Base-by-base conservation (phyloP, 352 stramenopile species). In the Albugo candida region DNA sequence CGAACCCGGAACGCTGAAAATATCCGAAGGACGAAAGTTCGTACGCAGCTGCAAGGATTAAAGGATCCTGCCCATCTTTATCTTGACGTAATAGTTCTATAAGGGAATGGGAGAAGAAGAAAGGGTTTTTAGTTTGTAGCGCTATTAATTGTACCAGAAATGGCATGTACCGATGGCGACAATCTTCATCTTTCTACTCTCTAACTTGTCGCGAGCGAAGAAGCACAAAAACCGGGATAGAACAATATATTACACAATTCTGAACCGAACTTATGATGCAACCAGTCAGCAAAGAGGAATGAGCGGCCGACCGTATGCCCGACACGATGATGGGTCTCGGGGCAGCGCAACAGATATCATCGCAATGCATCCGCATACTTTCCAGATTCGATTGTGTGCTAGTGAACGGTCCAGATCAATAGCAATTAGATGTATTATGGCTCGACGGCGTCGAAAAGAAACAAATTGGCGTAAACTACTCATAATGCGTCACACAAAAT, bases 1-100 rank as follows among this genome's bases (percentile, higher is more conserved):
- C 66, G 53, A 56, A 89, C 76, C 74, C 73, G 4, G 71, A 83
- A 55, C 76, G 76, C 57, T 89, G 72, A 56, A 89, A 89, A 60
- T 89, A 89, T 54, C 69, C 71, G 41, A 86, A 89, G 13, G 73
- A 86, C 39, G 70, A 81, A 43, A 89, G 67, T 37, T 89, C 76
- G 45, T 81, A 89, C 19, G 41, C 51, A 24, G 66, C 60, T 31
- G 71, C 68, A 47, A 89, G 70, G 45, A 84, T 84, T 19, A 51
- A 61, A 2, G 76, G 73, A 43, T 87, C 73, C 31, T 65, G 57
- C 36, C 58, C 70, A 47, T 67, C 61, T 18, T 53, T 68, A 45
- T 82, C 61, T 36, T 83, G 68, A 53, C 75, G 73, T 38, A 86
- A 60, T 48, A 86, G 53, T 48, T 84, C 71, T 84, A 51, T 20